Percentiles rank a stretch among this genome's conserved stretches.
Evolutionary conservation across 768 basidiomycete genomes (phyloP).

Genomic region (Boletales sp.): DNA sequence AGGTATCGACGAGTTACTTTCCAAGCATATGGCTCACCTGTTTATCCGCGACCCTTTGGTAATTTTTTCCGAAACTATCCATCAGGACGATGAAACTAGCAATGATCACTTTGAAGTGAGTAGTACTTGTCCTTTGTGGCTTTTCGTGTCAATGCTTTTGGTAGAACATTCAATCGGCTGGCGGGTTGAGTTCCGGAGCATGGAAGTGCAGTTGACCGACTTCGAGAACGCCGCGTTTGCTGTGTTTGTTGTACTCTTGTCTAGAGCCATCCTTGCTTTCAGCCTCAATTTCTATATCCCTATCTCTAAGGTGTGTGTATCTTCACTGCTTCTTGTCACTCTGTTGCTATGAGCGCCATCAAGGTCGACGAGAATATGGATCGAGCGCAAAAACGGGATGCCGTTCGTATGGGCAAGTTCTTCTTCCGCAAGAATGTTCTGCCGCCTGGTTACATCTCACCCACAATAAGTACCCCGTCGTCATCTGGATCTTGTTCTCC

Average conservation of each 20-base stretch:
- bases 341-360: background rate
- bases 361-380: conserved; percentile 98
- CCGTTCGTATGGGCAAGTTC: conserved; percentile 70
- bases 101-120: conserved; percentile 96
- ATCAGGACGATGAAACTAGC: conserved; percentile 84
- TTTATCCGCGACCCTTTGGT: conserved; percentile 98
- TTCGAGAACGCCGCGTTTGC: conserved; percentile 98
- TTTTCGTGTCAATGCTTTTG: background rate
- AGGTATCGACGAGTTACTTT: conserved; percentile 85
- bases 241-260: conserved; percentile 90
- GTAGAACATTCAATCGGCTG: conserved; percentile 95
- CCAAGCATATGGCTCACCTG: conserved; percentile 90
- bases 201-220: conserved; percentile 99
- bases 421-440: conserved; percentile 88
- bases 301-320: conserved; percentile 83
- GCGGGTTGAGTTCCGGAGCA: conserved; percentile 97
- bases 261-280: conserved; percentile 88
- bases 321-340: background rate
- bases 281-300: conserved; percentile 95
- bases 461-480: conserved; percentile 39
- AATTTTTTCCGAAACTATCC: conserved; percentile 88
- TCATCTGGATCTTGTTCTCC: conserved; percentile 41
- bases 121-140: background rate
- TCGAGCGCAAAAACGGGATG: conserved; percentile 82
- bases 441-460: conserved; percentile 43